Percentiles rank a stretch among this genome's conserved stretches.
Conservation (phyloP, 2,329 filamentous ascomycete genomes). For the Ophiognomonia clavigignenti-juglandacearum region DNA sequence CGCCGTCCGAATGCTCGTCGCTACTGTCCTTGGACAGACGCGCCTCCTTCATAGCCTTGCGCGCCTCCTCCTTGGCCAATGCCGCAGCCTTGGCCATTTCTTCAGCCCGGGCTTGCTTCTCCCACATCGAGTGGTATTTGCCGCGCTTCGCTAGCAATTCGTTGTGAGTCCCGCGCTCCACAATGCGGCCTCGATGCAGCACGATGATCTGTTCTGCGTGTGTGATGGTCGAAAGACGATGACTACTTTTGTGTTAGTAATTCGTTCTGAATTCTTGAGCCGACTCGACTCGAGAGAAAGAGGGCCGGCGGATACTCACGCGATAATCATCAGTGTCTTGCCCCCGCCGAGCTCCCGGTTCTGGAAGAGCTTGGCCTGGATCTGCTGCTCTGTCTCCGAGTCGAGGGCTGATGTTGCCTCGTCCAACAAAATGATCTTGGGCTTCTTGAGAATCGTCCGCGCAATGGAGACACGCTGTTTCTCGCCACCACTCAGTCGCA, state of each 20-base stretch:
- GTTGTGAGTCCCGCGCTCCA: slow-evolving; percentile 73
- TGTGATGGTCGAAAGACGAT: slow-evolving; percentile 80
- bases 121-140: slow-evolving; percentile 82
- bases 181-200: slow-evolving; percentile 68
- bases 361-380: slow-evolving; percentile 64
- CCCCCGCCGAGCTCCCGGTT: slow-evolving; percentile 63
- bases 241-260: slow-evolving; percentile 39
- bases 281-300: too few relatives aligned
- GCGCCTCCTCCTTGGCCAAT: slow-evolving; percentile 35
- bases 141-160: slow-evolving; percentile 67
- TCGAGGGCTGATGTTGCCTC: slow-evolving; percentile 69
- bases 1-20: slow-evolving; percentile 38
- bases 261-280: neutral
- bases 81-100: slow-evolving; percentile 59
- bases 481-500: slow-evolving; percentile 55
- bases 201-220: slow-evolving; percentile 83
- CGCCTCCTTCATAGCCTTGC: slow-evolving; percentile 43
- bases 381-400: slow-evolving; percentile 53
- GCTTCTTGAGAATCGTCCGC: slow-evolving; percentile 63
- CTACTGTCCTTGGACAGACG: slow-evolving; percentile 39
- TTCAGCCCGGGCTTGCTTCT: slow-evolving; percentile 78
- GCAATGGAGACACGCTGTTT: slow-evolving; percentile 57
- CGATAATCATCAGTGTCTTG: slow-evolving; percentile 92
- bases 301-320: slow-evolving; percentile 47
- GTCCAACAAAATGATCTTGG: slow-evolving; percentile 65